Base-by-base conservation (phyloP, 331 rosid species). In the Erythrophleum ivorense region DNA sequence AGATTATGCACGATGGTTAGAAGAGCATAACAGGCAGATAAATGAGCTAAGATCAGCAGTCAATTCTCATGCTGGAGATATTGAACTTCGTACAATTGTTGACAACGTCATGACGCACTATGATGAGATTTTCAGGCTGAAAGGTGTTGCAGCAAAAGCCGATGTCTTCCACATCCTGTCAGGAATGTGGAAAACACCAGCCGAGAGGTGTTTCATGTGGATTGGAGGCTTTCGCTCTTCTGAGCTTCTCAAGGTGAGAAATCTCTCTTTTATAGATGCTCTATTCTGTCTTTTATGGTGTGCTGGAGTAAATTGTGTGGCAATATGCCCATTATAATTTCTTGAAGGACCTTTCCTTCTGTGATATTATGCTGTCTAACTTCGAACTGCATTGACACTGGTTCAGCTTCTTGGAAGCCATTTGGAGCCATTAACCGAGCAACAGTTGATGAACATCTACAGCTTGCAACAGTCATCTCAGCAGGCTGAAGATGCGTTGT, bases 101-200 rank as follows among this genome's bases (percentile, higher is more conserved):
- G 95, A 91, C 60, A 85, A 80, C 43, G 92, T 86, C 68, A 87
- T 86, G 12, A 72, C 88, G 14, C 95, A 91, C 4, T 89, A 82
- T 43, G 91, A 91, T 19, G 95, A 89, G 58, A 84, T 91, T 67
- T 91, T 85, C 77, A 87, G 91, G 89, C 72, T 91, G 58, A 91
- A 91, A 71, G 91, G 95, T 12, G 82, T 76, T 77, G 95, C 95
- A 67, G 95, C 92, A n/a, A 91, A 91, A 83, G 88, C 89, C 64
- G 95, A 91, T 76, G 95, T 91, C 55, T 91, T 91, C 90, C 95
- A 91, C 88, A 89, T 91, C 78, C 86, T 91, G 68, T 89, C 95
- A 24, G 95, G 92, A 63, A 91, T 91, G 95, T 91, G 95, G 95
- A 89, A 91, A 79, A 89, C 95, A 49, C 92, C 95, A 59, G 95